These are phyloP conservation scores for Astrothelium subdiscretum DNA, from an alignment of 495 filamentous ascomycete species.

Conservation along the genomic window DNA sequence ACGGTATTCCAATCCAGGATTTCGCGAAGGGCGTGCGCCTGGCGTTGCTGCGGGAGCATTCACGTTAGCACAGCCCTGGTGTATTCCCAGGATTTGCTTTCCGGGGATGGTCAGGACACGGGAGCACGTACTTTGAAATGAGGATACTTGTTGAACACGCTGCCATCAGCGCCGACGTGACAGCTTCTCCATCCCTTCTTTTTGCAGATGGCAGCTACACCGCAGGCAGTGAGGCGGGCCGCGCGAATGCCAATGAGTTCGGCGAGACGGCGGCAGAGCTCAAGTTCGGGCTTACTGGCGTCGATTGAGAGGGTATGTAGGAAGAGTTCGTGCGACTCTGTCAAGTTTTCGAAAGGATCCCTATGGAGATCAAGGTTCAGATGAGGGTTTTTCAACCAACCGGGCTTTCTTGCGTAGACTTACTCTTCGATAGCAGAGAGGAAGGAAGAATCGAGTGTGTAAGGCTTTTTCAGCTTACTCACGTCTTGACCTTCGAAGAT, in stretches of 20 bases:
- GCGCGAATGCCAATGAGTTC: constrained; percentile 92
- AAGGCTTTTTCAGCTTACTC: constrained; percentile 63
- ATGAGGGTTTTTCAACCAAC: neutral
- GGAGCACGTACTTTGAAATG: constrained; percentile 58
- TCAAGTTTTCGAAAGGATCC: constrained; percentile 88
- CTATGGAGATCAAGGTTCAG: constrained; percentile 23
- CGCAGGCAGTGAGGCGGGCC: constrained; percentile 83
- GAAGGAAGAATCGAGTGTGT: constrained; percentile 84
- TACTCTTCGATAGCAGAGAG: constrained; percentile 87
- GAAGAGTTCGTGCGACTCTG: constrained; percentile 74
- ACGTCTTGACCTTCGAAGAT: constrained; percentile 82
- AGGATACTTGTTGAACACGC: constrained; percentile 96
- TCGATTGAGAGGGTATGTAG: constrained; percentile 56
- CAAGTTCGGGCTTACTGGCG: constrained; percentile 61
- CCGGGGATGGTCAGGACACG: neutral
- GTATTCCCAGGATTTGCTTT: too few species aligned
- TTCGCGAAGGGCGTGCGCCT: constrained; percentile 78
- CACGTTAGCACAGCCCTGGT: neutral
- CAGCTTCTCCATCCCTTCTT: constrained; percentile 82
- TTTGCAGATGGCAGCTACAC: constrained; percentile 87
- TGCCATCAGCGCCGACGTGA: constrained; percentile 92
- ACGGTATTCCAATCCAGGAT: constrained; percentile 81
- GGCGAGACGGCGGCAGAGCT: constrained; percentile 74
- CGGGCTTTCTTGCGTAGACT: constrained; percentile 8
- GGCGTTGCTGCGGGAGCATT: constrained; percentile 40